These are phyloP conservation scores for Xylaria sp. DNA, from an alignment of 2,329 filamentous ascomycete species.

Conservation along the genomic window DNA sequence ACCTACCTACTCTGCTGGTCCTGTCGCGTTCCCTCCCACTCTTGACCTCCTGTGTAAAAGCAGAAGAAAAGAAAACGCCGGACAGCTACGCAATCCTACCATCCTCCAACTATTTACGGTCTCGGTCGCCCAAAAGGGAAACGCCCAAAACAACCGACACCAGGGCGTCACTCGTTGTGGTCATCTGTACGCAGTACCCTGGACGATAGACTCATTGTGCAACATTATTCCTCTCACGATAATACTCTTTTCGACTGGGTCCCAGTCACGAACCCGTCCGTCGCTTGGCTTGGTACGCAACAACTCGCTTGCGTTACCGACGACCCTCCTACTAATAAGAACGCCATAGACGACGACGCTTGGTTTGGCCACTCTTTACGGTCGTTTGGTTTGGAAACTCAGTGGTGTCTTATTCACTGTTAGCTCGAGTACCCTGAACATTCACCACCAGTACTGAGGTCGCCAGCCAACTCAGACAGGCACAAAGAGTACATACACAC, in stretches of 20 bases:
- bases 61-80: not conserved
- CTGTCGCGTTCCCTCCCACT: conserved; percentile 1
- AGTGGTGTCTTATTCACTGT: conserved; percentile 1
- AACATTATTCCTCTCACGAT: conserved; percentile 3
- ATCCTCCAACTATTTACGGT: not conserved
- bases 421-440: conserved; percentile 2
- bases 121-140: conserved; percentile 23
- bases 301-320: not conserved
- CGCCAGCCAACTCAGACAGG: not conserved
- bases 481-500: conserved; percentile 1
- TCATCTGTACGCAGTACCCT: conserved; percentile 5
- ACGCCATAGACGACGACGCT: not conserved
- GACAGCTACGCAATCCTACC: not conserved
- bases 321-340: not conserved
- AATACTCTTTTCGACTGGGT: not conserved
- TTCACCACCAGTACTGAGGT: not conserved
- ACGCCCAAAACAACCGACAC: conserved; percentile 12
- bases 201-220: conserved; percentile 3
- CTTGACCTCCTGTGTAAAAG: not conserved
- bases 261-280: not conserved
- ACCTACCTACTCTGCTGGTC: conserved; percentile 5
- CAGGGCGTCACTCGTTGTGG: conserved; percentile 2
- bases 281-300: conserved; percentile 1
- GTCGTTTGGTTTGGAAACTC: not conserved
- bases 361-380: not conserved